phyloP scores from a whole-genome alignment of 2,329 filamentous ascomycete genomes.

The Domatiomyces globalis region DNA sequence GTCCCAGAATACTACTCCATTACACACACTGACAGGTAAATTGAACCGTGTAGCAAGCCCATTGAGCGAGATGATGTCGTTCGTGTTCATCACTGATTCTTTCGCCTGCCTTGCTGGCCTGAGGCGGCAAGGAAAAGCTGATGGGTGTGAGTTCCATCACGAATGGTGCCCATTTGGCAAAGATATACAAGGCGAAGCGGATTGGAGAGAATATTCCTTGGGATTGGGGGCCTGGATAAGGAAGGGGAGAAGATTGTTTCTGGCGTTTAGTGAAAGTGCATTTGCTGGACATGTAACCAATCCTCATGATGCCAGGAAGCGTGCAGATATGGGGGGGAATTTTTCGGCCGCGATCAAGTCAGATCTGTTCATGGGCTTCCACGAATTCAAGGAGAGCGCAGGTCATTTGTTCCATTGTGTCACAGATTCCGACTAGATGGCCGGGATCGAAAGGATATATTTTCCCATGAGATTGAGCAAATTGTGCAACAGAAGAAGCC shows the following conservation, averaged over 20 bases:
- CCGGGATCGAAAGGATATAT: constrained; percentile 41
- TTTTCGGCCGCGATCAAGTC: constrained; percentile 59
- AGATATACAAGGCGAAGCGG: constrained; percentile 33
- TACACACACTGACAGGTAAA: constrained; percentile 57
- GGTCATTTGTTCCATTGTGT: constrained; percentile 44
- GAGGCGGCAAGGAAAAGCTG: constrained; percentile 53
- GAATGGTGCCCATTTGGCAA: constrained; percentile 57
- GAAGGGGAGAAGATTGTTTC: constrained; percentile 59
- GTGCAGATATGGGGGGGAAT: constrained; percentile 55
- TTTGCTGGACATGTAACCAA: constrained; percentile 65
- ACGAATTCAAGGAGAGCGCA: constrained; percentile 52
- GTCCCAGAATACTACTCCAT: constrained; percentile 42
- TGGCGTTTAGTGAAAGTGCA: constrained; percentile 57
- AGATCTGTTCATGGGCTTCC: constrained; percentile 56
- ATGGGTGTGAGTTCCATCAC: constrained; percentile 59
- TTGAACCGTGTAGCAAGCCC: constrained; percentile 57
- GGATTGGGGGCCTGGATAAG: constrained; percentile 61
- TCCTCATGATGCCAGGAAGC: constrained; percentile 54
- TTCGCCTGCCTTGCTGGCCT: constrained; percentile 57
- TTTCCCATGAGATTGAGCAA: constrained; percentile 45
- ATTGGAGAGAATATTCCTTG: constrained; percentile 30
- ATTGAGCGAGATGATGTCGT: constrained; percentile 54
- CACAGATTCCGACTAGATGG: constrained; percentile 37
- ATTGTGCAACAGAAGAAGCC: constrained; percentile 28
- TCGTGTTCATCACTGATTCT: constrained; percentile 59